These are phyloP conservation scores for Colletotrichum spinosum DNA, from an alignment of 2,329 filamentous ascomycete species.

Conservation along the genomic window DNA sequence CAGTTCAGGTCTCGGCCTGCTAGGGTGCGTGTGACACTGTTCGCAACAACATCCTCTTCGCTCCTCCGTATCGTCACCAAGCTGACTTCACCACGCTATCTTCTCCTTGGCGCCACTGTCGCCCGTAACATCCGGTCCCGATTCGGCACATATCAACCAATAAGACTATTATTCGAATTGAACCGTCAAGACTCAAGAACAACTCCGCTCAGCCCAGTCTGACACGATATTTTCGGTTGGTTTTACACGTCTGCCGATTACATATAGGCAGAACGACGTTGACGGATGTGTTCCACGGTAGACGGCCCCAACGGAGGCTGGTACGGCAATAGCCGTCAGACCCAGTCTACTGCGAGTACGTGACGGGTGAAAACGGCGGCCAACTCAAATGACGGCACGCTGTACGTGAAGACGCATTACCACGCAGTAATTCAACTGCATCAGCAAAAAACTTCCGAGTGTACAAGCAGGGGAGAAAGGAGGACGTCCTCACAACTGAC, in stretches of 20 bases:
- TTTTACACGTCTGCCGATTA: too few species aligned
- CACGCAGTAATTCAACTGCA: slow-evolving; percentile 16
- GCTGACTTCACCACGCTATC: slow-evolving; percentile 9
- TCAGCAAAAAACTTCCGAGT: slow-evolving; percentile 24
- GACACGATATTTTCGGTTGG: too few species aligned
- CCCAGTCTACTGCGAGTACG: neutral
- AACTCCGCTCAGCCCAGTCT: too few species aligned
- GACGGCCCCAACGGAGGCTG: neutral
- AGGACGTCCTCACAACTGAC: slow-evolving; percentile 13
- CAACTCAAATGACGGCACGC: slow-evolving; percentile 21
- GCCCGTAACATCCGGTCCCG: slow-evolving; percentile 10
- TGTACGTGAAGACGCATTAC: neutral
- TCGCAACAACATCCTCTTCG: slow-evolving; percentile 29
- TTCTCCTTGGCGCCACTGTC: slow-evolving; percentile 21
- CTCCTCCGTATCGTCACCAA: slow-evolving; percentile 21
- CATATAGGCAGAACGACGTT: too few species aligned
- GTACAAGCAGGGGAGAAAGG: slow-evolving; percentile 22
- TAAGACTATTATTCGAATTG: too few species aligned
- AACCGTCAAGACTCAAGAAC: too few species aligned
- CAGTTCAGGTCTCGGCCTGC: neutral
- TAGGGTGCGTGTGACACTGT: slow-evolving; percentile 18
- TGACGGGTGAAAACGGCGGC: slow-evolving; percentile 16
- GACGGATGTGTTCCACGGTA: neutral
- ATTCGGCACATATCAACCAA: neutral
- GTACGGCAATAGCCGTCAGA: neutral